Evolutionary conservation across 2,329 filamentous ascomycete species (phyloP), one percentile per base, ranked within the genome.

Genomic region (Paraphaeosphaeria minitans): DNA sequence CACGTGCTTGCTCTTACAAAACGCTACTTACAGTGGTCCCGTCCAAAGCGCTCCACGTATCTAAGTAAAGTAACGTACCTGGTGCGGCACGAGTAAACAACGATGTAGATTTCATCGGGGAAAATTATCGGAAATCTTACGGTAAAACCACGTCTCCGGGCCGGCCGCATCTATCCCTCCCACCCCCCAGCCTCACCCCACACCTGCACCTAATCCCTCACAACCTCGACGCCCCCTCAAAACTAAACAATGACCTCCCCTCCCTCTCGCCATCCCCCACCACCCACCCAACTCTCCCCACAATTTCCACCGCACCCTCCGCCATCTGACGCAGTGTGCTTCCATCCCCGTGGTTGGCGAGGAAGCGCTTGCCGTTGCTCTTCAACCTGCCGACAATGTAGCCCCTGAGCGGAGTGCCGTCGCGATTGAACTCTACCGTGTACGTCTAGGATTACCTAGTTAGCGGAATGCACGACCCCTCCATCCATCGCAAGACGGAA

Each of bases 341-440:
- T 24, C 79, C 79, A 72, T 86, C 82, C 0, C 74, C 83, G 68
- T 85, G 79, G 61, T 87, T 87, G 0, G 85, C 85, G 4, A 88
- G 59, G 62, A 88, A 86, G 0, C 85, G 78, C 55, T 80, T 75
- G 0, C 77, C 77, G 55, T 75, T 81, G 0, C 63, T 66, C 53
- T 73, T 79, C 56, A 88, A 62, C 33, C 83, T 76, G 0, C 85
- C 85, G 0, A 88, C 76, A 2, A 88, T 73, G 67, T 82, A 79
- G 1, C 81, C 85, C 31, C 71, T 69, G 14, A 73, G 55, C 0
- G 85, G 84, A 0, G 67, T 76, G 3, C 83, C 83, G 55, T 83
- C 78, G 3, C 85, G 79, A 27, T 76, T 74, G 66, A 83, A 88
- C 52, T 86, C 82, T 1, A 87, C 83, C 0, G 85, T 88, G 56